Base-by-base conservation (phyloP, 352 stramenopile species). In the Phytophthora sojae region DNA sequence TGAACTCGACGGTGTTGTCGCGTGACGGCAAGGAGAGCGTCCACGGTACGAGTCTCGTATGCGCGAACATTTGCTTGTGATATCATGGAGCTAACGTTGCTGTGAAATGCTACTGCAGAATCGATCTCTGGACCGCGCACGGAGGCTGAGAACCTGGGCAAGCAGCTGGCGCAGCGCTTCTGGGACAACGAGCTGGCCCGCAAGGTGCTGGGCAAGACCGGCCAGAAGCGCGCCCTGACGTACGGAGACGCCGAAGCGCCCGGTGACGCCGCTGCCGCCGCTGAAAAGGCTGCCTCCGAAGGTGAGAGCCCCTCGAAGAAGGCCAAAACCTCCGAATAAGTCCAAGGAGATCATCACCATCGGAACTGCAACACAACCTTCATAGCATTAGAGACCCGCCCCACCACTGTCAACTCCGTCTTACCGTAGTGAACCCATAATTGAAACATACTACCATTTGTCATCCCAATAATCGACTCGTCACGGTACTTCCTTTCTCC, bases 171-270 rank as follows among this genome's bases (percentile, higher is more conserved):
- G 0, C 51, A 79, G 14, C 81, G 84, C 7, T 92, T 95, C 52
- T 70, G 92, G 26, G 67, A 61, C 37, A 89, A 93, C 64, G 63
- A 81, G 1, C 37, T 83, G 42, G 88, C 88, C 9, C 64, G 73
- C 3, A 75, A 77, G 29, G 68, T 92, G 39, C 75, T 95, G 15
- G 88, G 88, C 47, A 89, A 92, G 53, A 71, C 67, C 11, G 77
- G 80, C 4, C 69, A 89, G 63, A 95, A 95, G 73, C 85, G 88
- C n/a, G 86, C 86, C 21, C 63, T 91, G 23, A 95, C 88, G 6
- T 95, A 94, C 66, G 88, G 88, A 26, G 77, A 94, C 52, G 73
- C 63, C 1, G 88, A 95, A 64, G 77, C 82, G 14, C 88, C 88
- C 9, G 88, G 88, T 25, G 88, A 95, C 47, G 88, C 83, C 23